phyloP scores from a whole-genome alignment of 75 land plant species.

The Picea sitchensis region DNA sequence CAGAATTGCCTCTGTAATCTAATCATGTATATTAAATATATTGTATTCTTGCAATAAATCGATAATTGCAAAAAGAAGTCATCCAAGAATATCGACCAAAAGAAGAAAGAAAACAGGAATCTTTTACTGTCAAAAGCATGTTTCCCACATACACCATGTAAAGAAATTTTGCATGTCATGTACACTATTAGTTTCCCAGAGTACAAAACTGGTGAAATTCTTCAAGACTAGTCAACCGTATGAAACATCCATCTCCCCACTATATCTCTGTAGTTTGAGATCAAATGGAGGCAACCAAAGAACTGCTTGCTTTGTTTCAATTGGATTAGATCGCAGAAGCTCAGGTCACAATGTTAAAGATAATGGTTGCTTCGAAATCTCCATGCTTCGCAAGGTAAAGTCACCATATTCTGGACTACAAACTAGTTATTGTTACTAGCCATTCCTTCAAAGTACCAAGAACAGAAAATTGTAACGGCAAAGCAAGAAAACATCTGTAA shows the following conservation, averaged over 20 bases:
- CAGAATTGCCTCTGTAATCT: not conserved
- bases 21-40: not conserved
- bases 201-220: not conserved
- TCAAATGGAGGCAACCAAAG: constrained; percentile 12
- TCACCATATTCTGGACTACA: not conserved
- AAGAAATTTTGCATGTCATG: too few species aligned
- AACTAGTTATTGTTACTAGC: not conserved
- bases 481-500: not conserved
- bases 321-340: constrained; percentile 8
- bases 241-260: constrained; percentile 11
- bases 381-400: too few species aligned
- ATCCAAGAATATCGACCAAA: not conserved
- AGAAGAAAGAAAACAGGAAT: not conserved
- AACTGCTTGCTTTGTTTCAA: constrained; percentile 3
- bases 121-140: not conserved
- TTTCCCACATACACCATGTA: too few species aligned
- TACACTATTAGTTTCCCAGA: too few species aligned
- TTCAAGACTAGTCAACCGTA: not conserved
- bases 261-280: not conserved
- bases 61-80: not conserved
- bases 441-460: not conserved
- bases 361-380: not conserved
- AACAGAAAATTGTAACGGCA: not conserved
- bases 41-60: not conserved
- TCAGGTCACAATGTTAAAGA: not conserved